Evolutionary conservation across 345 rosid species (phyloP).

Genomic region (Aquilaria malaccensis): DNA sequence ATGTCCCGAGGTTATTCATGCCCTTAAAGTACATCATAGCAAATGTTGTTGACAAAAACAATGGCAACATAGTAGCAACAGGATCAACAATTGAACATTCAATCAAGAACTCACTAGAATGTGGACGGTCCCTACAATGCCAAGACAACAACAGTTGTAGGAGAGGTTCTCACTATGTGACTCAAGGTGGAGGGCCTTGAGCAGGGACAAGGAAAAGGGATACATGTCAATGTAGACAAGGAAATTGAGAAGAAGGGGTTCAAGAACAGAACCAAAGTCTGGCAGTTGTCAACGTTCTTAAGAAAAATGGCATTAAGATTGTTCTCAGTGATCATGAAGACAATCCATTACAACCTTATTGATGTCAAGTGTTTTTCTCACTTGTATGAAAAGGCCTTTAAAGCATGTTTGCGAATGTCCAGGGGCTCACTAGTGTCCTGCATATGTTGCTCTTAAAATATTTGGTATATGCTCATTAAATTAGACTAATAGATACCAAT

Average conservation of each 20-base stretch:
- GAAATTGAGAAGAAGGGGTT: conserved; percentile 85
- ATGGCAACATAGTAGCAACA: conserved; percentile 19
- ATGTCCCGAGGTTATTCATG: conserved; percentile 56
- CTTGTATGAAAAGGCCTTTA: too few species aligned
- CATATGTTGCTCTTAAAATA: too few species aligned
- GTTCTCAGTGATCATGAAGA: conserved; percentile 42
- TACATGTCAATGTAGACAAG: conserved; percentile 55
- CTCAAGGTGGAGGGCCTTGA: conserved; percentile 71
- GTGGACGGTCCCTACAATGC: conserved; percentile 74
- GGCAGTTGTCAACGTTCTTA: conserved; percentile 59
- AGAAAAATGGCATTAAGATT: conserved; percentile 66
- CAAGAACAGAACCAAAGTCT: conserved; percentile 49
- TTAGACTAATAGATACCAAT: too few species aligned
- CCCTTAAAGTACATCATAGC: conserved; percentile 75
- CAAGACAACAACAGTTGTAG: conserved; percentile 66
- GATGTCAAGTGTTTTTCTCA: too few species aligned
- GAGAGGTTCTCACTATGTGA: conserved; percentile 81
- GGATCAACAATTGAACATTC: conserved; percentile 80
- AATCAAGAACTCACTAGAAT: conserved; percentile 63
- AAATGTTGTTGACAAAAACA: conserved; percentile 70
- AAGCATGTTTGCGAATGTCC: too few species aligned
- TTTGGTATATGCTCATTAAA: too few species aligned
- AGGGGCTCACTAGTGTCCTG: too few species aligned
- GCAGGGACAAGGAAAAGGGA: conserved; percentile 72
- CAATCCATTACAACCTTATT: conserved; percentile 12